Evolutionary conservation across 805 yeast species (phyloP).

Genomic region (Candida namnaoensis): DNA sequence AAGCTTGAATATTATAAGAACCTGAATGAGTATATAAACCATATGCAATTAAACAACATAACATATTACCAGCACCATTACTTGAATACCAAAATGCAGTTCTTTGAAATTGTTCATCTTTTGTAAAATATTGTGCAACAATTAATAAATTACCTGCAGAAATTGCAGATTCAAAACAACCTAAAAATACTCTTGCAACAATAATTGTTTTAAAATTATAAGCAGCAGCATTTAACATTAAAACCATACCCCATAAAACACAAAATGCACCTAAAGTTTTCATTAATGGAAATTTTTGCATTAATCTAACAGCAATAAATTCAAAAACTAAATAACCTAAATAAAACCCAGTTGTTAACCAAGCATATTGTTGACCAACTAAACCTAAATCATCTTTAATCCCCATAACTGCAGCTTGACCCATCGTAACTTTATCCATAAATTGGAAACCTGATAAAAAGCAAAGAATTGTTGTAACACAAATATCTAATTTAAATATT

Average conservation of each 20-base stretch:
- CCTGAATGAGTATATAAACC: constrained; percentile 27
- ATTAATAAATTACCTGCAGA: constrained; percentile 36
- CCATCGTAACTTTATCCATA: constrained; percentile 29
- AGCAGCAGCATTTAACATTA: constrained; percentile 20
- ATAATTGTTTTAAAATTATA: constrained; percentile 32
- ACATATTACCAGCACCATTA: constrained; percentile 33
- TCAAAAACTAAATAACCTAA: constrained; percentile 38
- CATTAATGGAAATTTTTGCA: constrained; percentile 34
- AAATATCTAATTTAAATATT: constrained; percentile 41
- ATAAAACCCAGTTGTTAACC: constrained; percentile 37
- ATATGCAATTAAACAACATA: constrained; percentile 42
- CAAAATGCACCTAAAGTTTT: constrained; percentile 25
- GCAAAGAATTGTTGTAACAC: constrained; percentile 41
- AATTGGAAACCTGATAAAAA: constrained; percentile 25
- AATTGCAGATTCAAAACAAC: constrained; percentile 31
- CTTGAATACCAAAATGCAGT: constrained; percentile 31
- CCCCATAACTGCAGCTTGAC: constrained; percentile 30
- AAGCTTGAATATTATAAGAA: constrained; percentile 27
- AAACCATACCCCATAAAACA: constrained; percentile 29
- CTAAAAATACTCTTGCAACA: constrained; percentile 30
- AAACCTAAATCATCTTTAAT: constrained; percentile 25
- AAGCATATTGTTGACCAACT: constrained; percentile 30
- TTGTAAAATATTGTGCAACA: constrained; percentile 40
- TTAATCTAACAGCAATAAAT: constrained; percentile 29
- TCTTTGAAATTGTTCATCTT: constrained; percentile 25